These are phyloP conservation scores for Zygosaccharomyces bisporus DNA, from an alignment of 805 yeast genomes.

Conservation along the genomic window DNA sequence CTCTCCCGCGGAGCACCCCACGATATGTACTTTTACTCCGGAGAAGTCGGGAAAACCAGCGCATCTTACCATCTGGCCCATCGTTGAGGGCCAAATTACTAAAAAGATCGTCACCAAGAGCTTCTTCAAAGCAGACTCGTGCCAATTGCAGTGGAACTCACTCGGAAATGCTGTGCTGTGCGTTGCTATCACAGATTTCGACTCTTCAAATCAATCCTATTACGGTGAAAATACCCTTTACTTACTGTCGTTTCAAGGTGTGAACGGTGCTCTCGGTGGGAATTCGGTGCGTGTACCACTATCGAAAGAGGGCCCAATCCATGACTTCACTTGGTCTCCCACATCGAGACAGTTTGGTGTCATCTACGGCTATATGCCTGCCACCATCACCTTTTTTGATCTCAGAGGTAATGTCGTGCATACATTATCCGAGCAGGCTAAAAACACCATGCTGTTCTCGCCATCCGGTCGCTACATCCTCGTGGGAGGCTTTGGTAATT, in stretches of 20 bases:
- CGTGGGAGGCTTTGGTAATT: constrained; percentile 96
- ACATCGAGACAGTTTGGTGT: constrained; percentile 96
- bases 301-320: constrained; percentile 93
- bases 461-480: constrained; percentile 90
- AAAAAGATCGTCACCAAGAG: constrained; percentile 82
- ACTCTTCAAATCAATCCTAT: constrained; percentile 86
- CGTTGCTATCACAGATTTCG: constrained; percentile 93
- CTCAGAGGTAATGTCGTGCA: constrained; percentile 85
- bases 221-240: constrained; percentile 95
- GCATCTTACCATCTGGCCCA: constrained; percentile 65
- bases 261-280: constrained; percentile 78
- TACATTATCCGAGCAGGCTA: constrained; percentile 78
- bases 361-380: constrained; percentile 96
- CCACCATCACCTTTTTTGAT: constrained; percentile 90
- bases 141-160: constrained; percentile 88
- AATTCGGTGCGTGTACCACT: constrained; percentile 85
- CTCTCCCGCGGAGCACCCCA: constrained; percentile 89
- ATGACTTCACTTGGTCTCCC: constrained; percentile 97
- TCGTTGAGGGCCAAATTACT: constrained; percentile 37
- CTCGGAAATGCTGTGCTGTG: constrained; percentile 93
- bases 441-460: constrained; percentile 86
- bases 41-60: constrained; percentile 89
- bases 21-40: constrained; percentile 86
- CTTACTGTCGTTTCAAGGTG: constrained; percentile 48
- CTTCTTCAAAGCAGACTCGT: constrained; percentile 93